Evolutionary conservation across 2,329 filamentous ascomycete genomes (phyloP).

Genomic region (Monilinia fructicola): DNA sequence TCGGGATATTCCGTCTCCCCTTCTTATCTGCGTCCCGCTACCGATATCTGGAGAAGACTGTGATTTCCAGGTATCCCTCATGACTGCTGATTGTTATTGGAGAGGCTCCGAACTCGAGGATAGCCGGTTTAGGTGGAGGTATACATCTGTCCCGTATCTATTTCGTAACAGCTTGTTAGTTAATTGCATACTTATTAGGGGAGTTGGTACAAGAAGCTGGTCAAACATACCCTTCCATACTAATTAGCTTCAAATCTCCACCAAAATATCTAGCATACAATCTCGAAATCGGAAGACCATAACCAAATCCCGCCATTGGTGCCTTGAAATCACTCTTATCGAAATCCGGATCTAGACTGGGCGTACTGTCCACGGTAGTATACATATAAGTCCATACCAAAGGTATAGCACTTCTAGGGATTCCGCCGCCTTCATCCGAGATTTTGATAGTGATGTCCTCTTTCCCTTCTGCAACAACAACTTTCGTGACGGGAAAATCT

Average conservation of each 20-base stretch:
- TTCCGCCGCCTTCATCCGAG: constrained; percentile 93
- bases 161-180: constrained; percentile 30
- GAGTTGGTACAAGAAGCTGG: constrained; percentile 20
- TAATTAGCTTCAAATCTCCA: constrained; percentile 94
- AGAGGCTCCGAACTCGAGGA: constrained; percentile 94
- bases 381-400: constrained; percentile 99
- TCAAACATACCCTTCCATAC: constrained; percentile 88
- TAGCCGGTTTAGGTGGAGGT: constrained; percentile 93
- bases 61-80: constrained; percentile 57
- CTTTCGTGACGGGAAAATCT: constrained; percentile 93
- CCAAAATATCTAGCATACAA: constrained; percentile 97
- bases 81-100: constrained; percentile 83
- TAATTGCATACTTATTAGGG: background rate
- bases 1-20: constrained; percentile 56
- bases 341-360: constrained; percentile 93
- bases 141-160: constrained; percentile 97
- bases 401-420: constrained; percentile 87
- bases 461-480: constrained; percentile 95
- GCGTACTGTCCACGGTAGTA: constrained; percentile 94
- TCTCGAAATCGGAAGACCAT: constrained; percentile 89
- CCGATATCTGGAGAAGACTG: constrained; percentile 4
- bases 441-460: constrained; percentile 99
- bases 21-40: background rate
- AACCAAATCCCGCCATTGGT: constrained; percentile 99
- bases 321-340: constrained; percentile 99